Percentiles rank a stretch among this genome's conserved stretches.
Evolutionary conservation across 352 stramenopile species (phyloP).

Genomic region (Phytophthora megakarya): DNA sequence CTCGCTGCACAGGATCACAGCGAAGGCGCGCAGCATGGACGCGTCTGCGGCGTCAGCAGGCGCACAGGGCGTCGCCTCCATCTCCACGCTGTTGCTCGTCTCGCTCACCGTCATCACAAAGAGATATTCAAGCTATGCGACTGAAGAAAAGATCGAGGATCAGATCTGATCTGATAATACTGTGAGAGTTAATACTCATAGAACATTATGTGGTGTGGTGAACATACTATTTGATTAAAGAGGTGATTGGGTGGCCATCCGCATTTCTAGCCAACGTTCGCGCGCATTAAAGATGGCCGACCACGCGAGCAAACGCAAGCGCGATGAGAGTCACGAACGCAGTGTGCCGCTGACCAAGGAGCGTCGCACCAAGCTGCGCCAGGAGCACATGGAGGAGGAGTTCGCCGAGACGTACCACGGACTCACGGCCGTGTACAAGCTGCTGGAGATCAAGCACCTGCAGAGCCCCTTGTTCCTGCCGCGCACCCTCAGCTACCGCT

Average conservation of each 20-base stretch:
- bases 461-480: conserved; percentile 76
- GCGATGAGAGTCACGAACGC: conserved; percentile 56
- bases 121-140: too few species aligned
- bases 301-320: conserved; percentile 62
- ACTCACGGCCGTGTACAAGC: conserved; percentile 83
- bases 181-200: background rate
- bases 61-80: background rate
- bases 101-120: conserved; percentile 55
- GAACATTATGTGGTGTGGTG: background rate
- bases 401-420: conserved; percentile 81
- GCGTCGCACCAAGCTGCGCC: conserved; percentile 53
- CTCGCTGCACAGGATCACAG: conserved; percentile 78
- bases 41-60: conserved; percentile 5
- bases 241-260: conserved; percentile 27
- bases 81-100: conserved; percentile 8
- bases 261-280: conserved; percentile 23
- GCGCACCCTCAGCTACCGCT: conserved; percentile 78
- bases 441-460: conserved; percentile 77
- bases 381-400: conserved; percentile 82
- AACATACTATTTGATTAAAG: conserved; percentile 12
- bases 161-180: conserved; percentile 2
- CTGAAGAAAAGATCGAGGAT: conserved; percentile 26
- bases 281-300: conserved; percentile 28
- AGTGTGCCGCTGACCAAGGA: conserved; percentile 36
- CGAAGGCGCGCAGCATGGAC: conserved; percentile 63